These are phyloP conservation scores for Jaenimonas drosophilae DNA, from an alignment of 208 protist species.

Conservation along the genomic window DNA sequence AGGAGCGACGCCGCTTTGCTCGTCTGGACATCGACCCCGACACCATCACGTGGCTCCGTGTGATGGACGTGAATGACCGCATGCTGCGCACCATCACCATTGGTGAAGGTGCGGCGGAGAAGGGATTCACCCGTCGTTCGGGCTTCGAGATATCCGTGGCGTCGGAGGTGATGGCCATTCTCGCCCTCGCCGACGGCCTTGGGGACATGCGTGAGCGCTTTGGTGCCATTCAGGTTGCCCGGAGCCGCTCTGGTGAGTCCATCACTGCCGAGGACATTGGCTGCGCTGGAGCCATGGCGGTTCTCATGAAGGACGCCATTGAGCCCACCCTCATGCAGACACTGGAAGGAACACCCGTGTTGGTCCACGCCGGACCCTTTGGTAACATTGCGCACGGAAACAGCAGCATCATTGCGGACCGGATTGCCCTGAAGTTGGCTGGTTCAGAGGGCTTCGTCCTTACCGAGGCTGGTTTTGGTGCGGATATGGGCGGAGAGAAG, in stretches of 20 bases:
- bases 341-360: conserved; percentile 92
- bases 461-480: conserved; percentile 94
- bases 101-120: conserved; percentile 89
- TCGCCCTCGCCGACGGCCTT: conserved; percentile 91
- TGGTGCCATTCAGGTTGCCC: conserved; percentile 78
- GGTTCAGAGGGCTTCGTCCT: conserved; percentile 94
- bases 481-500: conserved; percentile 96
- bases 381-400: conserved; percentile 99
- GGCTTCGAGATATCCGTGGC: conserved; percentile 97
- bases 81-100: conserved; percentile 94
- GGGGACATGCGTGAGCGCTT: conserved; percentile 92
- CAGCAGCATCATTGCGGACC: conserved; percentile 94
- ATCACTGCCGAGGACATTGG: conserved; percentile 91
- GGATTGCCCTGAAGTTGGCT: conserved; percentile 92
- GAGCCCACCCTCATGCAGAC: conserved; percentile 97
- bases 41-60: conserved; percentile 96
- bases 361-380: conserved; percentile 98
- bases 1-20: conserved; percentile 87
- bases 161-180: conserved; percentile 97
- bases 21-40: conserved; percentile 94
- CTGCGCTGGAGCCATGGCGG: conserved; percentile 89
- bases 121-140: conserved; percentile 74
- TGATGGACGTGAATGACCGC: conserved; percentile 96
- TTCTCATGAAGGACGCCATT: conserved; percentile 95
- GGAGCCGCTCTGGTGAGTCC: conserved; percentile 46